phyloP scores from a whole-genome alignment of 2,329 filamentous ascomycete species.

The Sporothrix inflata region DNA sequence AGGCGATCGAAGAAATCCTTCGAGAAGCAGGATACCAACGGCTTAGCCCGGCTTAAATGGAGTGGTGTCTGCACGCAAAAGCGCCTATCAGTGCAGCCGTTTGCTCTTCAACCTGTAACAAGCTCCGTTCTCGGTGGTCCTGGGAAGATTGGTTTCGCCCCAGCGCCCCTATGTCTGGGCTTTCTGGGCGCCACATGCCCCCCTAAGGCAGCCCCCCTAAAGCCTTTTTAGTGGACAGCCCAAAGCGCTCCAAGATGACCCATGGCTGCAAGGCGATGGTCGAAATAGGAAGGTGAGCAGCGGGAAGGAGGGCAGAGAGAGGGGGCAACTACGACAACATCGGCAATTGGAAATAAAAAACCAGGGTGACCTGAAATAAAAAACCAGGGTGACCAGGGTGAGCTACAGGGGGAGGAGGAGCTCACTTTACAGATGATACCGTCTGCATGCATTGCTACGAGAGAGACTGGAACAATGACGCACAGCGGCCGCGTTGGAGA shows the following conservation, averaged over 20 bases:
- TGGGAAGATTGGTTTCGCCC: not conserved
- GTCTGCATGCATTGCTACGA: not conserved
- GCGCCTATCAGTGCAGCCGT: not conserved
- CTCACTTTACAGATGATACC: not conserved
- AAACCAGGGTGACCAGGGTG: too few relatives aligned
- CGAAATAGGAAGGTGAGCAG: slow-evolving; percentile 8
- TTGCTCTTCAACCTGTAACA: not conserved
- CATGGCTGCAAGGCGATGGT: not conserved
- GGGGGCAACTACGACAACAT: not conserved
- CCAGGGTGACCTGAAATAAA: too few relatives aligned
- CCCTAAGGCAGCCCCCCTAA: not conserved
- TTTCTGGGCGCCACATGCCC: not conserved
- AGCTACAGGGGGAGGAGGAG: not conserved
- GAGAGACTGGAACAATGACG: not conserved
- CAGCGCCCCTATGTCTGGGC: not conserved
- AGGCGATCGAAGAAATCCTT: not conserved
- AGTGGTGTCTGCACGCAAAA: not conserved
- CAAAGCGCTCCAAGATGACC: not conserved
- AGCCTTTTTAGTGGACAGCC: slow-evolving; percentile 4
- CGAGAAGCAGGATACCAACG: not conserved
- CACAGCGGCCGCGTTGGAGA: not conserved
- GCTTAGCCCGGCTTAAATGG: not conserved
- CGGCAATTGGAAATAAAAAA: slow-evolving; percentile 8
- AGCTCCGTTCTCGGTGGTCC: not conserved
- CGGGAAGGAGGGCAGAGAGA: not conserved